phyloP scores from a whole-genome alignment of 768 basidiomycete species.

The Termitomyces sp. region DNA sequence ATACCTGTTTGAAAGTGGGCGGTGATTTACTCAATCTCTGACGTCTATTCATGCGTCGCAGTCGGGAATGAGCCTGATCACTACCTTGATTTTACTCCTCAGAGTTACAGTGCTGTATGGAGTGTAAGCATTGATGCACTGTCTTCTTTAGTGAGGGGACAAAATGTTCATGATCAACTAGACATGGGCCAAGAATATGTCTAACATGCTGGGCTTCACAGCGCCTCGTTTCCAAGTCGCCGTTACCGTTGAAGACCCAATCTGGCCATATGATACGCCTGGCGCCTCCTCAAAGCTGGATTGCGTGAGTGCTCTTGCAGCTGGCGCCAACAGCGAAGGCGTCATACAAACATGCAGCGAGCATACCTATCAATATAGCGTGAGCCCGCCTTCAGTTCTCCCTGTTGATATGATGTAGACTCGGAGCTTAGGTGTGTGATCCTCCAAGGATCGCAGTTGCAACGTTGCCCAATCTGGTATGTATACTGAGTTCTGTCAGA shows the following conservation, averaged over 20 bases:
- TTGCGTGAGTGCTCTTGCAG: constrained; percentile 44
- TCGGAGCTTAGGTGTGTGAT: constrained; percentile 30
- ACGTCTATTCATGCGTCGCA: constrained; percentile 11
- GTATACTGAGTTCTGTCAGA: not conserved
- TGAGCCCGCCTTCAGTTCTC: constrained; percentile 17
- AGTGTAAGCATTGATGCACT: constrained; percentile 25
- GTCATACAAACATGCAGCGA: constrained; percentile 47
- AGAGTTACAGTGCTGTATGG: constrained; percentile 41
- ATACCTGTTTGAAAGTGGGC: constrained; percentile 40
- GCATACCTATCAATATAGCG: constrained; percentile 51
- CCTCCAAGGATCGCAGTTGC: constrained; percentile 38
- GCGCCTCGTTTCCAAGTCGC: constrained; percentile 43
- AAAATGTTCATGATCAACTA: constrained; percentile 7
- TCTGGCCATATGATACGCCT: constrained; percentile 44
- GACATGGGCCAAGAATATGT: constrained; percentile 48
- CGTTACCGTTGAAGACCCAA: constrained; percentile 44
- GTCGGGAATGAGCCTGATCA: constrained; percentile 57
- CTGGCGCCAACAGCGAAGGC: constrained; percentile 35
- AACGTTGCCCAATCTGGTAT: constrained; percentile 43
- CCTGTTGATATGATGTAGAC: not conserved
- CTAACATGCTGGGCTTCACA: constrained; percentile 29
- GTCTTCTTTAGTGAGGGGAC: not conserved
- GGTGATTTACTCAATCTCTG: not conserved
- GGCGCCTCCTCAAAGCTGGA: constrained; percentile 39
- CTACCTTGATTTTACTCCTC: constrained; percentile 36